Evolutionary conservation across 164 flowering plant species (phyloP).

Genomic region (Sedum album): DNA sequence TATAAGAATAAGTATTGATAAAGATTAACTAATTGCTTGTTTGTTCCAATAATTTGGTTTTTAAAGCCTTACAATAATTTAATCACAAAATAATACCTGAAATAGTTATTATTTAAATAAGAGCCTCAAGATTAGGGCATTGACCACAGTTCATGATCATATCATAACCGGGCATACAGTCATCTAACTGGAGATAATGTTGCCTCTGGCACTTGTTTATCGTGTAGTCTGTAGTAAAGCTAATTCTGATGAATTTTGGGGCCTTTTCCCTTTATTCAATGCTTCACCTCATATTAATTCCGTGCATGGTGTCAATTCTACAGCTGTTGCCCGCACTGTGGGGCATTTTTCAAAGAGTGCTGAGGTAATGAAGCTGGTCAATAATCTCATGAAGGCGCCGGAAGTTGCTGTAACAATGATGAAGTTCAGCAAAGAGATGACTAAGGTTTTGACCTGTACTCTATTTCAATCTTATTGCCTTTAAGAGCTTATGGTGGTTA

Average conservation of each 20-base stretch:
- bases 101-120: no score
- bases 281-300: not conserved
- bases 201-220: not conserved
- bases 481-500: not conserved
- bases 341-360: conserved; percentile 51
- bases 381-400: conserved; percentile 96
- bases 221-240: not conserved
- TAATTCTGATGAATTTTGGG: not conserved
- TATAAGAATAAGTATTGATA: no score
- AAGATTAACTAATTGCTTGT: no score
- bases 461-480: not conserved
- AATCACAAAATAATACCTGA: no score
- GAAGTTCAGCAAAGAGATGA: conserved; percentile 97
- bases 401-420: conserved; percentile 86
- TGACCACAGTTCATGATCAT: no score
- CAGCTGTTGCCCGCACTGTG: conserved; percentile 91
- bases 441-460: conserved; percentile 43
- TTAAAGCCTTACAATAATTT: no score
- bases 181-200: not conserved
- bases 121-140: no score
- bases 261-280: not conserved
- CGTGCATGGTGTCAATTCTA: conserved; percentile 12
- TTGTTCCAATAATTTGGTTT: no score
- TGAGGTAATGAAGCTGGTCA: conserved; percentile 46
- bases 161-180: no score